Evolutionary conservation across 2,329 filamentous ascomycete species (phyloP), one percentile per base, ranked within the genome.

Genomic region (Sclerotinia sclerotiorum): DNA sequence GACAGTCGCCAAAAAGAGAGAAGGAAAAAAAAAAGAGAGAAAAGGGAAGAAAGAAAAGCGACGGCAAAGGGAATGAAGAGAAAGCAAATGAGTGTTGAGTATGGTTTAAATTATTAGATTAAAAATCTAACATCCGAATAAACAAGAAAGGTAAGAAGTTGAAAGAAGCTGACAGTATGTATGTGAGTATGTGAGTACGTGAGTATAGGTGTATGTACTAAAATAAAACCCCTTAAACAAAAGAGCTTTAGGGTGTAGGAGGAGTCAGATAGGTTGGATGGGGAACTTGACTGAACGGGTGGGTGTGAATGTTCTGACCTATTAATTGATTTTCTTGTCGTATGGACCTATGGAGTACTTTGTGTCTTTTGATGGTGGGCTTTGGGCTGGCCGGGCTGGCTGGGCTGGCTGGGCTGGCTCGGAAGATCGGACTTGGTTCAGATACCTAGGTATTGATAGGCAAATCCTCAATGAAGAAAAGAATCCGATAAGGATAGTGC

Each of bases 181-280:
- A 5, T 46, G 24, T 27, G 48, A 2, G 35, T 39, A 10, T 51
- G 21, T 5, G 5, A 5, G 21, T 55, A 21, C 21, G 52, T 29
- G 2, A 32, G 27, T 2, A 7, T 29, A 15, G 15, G 8, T 24
- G n/a, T 19, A 21, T 57, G 32, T n/a, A 42, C 35, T 42, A 42
- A 57, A n/a, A 57, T 42, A 42, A 57, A n/a, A 57, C 55, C 55
- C 55, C 55, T 57, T 57, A 57, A 24, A 35, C 21, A 15, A 8
- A 24, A 57, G 55, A 57, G 32, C 32, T 42, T 39, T 57, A 24
- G 35, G 2, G 35, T 17, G 39, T 6, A 17, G 4, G 15, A 17
- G 15, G 17, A 5, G 13, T 42, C 17, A 42, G 39, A 42, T 42
- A 42, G 39, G 39, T 42, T 42, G 39, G 15, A 42, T 10, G 39